Percentiles rank a stretch among this genome's conserved stretches.
Conservation (phyloP, 2,329 filamentous ascomycete species). For the Remersonia thermophila region DNA sequence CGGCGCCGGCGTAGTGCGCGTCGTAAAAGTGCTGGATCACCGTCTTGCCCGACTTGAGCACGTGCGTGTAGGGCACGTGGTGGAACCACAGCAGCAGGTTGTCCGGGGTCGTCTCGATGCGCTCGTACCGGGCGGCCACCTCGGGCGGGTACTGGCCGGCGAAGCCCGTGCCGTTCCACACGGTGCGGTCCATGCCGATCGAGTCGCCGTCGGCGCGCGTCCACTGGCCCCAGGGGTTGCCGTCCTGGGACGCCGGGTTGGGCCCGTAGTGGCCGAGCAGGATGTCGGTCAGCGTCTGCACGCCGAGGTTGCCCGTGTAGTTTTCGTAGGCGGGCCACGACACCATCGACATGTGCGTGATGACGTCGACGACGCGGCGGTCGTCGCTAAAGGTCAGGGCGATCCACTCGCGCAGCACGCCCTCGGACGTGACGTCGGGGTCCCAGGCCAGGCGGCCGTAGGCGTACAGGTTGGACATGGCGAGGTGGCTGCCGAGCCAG, state of each 20-base stretch:
- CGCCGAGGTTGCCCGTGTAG: slow-evolving; percentile 57
- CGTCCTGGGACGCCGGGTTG: slow-evolving; percentile 52
- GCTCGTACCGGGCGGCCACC: slow-evolving; percentile 45
- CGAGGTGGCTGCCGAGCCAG: slow-evolving; percentile 57
- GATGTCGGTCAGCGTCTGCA: slow-evolving; percentile 58
- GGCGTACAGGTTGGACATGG: slow-evolving; percentile 61
- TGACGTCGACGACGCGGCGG: slow-evolving; percentile 40
- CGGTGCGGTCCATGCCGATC: slow-evolving; percentile 62
- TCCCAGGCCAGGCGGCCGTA: slow-evolving; percentile 58
- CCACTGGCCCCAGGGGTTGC: slow-evolving; percentile 61
- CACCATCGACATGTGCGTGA: slow-evolving; percentile 51
- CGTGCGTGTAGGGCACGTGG: slow-evolving; percentile 55
- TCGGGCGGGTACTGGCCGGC: slow-evolving; percentile 54
- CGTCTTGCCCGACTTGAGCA: slow-evolving; percentile 49
- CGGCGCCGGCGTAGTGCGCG: slow-evolving; percentile 40
- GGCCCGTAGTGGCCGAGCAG: slow-evolving; percentile 55
- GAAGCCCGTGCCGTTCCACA: slow-evolving; percentile 53
- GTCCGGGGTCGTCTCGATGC: slow-evolving; percentile 51
- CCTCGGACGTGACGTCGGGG: slow-evolving; percentile 34
- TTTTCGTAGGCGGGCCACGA: slow-evolving; percentile 63
- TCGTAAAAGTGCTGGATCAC: slow-evolving; percentile 48
- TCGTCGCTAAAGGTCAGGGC: slow-evolving; percentile 51
- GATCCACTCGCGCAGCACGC: slow-evolving; percentile 53
- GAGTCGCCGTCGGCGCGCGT: slow-evolving; percentile 47
- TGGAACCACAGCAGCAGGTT: slow-evolving; percentile 63